A percentile compares a stretch with the other conserved stretches of the same genome.
Evolutionary conservation across 208 protist species (phyloP).

Genomic region (Wallacemonas sp.): DNA sequence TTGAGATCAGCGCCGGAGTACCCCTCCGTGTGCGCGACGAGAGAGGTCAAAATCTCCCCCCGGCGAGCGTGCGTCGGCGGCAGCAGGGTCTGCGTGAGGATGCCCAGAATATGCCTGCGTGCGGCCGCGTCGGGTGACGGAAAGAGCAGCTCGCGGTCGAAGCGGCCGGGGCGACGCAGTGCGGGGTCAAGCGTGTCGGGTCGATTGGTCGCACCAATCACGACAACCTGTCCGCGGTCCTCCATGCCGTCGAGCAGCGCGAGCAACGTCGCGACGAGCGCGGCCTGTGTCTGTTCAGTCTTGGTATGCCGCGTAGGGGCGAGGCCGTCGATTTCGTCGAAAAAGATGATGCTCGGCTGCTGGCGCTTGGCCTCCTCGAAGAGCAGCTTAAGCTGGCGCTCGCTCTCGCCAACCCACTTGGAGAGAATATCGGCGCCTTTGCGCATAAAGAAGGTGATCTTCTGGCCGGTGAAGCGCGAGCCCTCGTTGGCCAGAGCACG

Average conservation of each 20-base stretch:
- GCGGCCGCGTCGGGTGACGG: constrained; percentile 73
- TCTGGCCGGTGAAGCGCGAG: constrained; percentile 85
- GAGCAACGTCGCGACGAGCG: constrained; percentile 92
- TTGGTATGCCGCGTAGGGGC: constrained; percentile 78
- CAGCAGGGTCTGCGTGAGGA: constrained; percentile 99
- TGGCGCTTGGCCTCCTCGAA: constrained; percentile 97
- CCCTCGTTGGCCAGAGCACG: constrained; percentile 99
- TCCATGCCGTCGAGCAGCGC: constrained; percentile 96
- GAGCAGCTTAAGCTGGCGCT: constrained; percentile 96
- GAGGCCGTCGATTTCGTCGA: constrained; percentile 99
- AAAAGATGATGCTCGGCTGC: constrained; percentile 99
- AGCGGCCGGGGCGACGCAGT: constrained; percentile 95
- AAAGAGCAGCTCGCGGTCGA: constrained; percentile 97
- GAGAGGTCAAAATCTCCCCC: constrained; percentile 83
- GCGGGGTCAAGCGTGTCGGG: constrained; percentile 96
- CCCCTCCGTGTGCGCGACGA: constrained; percentile 93
- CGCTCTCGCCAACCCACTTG: constrained; percentile 99
- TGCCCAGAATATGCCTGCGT: constrained; percentile 89
- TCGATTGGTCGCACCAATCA: constrained; percentile 96
- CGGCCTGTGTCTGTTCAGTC: constrained; percentile 81
- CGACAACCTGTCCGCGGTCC: constrained; percentile 90
- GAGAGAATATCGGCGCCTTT: constrained; percentile 97
- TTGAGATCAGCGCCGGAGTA: constrained; percentile 99
- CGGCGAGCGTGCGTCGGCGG: constrained; percentile 60
- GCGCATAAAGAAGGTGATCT: constrained; percentile 97